Base-by-base conservation (phyloP, 345 rosid genomes). In the Moricandia moricandioides region DNA sequence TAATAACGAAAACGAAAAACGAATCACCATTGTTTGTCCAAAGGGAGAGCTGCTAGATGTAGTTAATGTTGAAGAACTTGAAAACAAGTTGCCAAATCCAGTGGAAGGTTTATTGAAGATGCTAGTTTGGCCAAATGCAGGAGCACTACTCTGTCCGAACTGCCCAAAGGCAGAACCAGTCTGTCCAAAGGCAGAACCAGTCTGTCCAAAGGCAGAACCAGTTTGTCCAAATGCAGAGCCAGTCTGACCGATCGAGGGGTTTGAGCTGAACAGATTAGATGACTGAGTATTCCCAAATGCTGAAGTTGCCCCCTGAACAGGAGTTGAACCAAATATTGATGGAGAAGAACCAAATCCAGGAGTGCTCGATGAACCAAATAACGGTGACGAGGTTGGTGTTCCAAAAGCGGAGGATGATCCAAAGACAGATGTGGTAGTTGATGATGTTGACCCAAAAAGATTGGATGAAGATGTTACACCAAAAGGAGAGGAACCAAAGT, bases 381-480 rank as follows among this genome's bases (percentile, higher is more conserved):
- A 74, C 13, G 89, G 82, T 54, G 82, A 78, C 24, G 94, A 83
- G 59, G 91, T 70, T 39, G 80, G 76, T 33, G 82, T 76, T 24
- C 82, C 83, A 80, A 90, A 94, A 72, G 84, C 81, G n/a, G 91
- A 51, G 71, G 97, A 83, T 73, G 91, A 58, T 69, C 82, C 82
- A 49, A 81, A 77, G 10, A 77, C 81, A 69, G 91, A 91, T 68
- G 88, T 63, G 62, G 91, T 29, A 45, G 85, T 74, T 61, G 95
- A 64, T 58, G 93, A 63, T 47, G 89, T 71, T 65, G 96, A 65
- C 40, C 82, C 81, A 85, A 89, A 91, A 43, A 79, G 80, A 77
- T 77, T 35, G 51, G 88, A 86, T 65, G 92, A 64, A 39, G 88
- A 26, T 55, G 84, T 67, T 69, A 75, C 71, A 63, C 79, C 85